A percentile compares a stretch with the other conserved stretches of the same genome.
phyloP scores from a whole-genome alignment of 306 rosid species.

The Quercus bicolor region DNA sequence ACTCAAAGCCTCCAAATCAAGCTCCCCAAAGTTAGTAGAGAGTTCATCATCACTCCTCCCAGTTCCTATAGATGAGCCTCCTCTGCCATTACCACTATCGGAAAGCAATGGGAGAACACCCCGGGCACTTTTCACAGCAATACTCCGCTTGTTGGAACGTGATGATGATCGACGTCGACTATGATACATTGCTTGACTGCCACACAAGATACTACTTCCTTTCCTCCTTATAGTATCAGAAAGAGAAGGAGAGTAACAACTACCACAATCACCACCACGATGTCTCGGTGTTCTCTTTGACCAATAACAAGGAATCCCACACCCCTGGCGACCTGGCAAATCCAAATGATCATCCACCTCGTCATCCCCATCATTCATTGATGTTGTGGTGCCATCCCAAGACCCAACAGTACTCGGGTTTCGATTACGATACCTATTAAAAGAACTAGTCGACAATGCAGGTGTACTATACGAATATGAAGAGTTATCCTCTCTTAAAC shows the following conservation, averaged over 20 bases:
- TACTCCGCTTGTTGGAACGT: conserved; percentile 50
- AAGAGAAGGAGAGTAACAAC: conserved; percentile 87
- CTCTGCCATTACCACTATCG: conserved; percentile 56
- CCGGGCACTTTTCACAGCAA: conserved; percentile 58
- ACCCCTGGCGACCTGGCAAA: conserved; percentile 77
- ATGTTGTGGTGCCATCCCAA: conserved; percentile 85
- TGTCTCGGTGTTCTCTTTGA: conserved; percentile 74
- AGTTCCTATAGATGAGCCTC: conserved; percentile 76
- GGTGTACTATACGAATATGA: conserved; percentile 90
- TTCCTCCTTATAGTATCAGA: conserved; percentile 83
- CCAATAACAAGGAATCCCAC: conserved; percentile 98
- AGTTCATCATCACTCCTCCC: conserved; percentile 92
- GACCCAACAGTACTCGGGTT: conserved; percentile 88
- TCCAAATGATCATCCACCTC: conserved; percentile 71
- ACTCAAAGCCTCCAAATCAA: conserved; percentile 97
- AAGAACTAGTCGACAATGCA: conserved; percentile 89
- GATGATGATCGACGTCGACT: conserved; percentile 45
- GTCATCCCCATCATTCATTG: conserved; percentile 70
- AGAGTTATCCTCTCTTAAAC: conserved; percentile 62
- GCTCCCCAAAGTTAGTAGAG: conserved; percentile 87
- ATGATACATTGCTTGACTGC: conserved; percentile 59
- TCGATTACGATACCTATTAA: conserved; percentile 48
- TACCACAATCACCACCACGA: conserved; percentile 58
- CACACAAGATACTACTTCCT: conserved; percentile 77
- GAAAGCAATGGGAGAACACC: conserved; percentile 83